Base-by-base conservation (phyloP, 176 grass and related monocot species). In the Stipa capillata region DNA sequence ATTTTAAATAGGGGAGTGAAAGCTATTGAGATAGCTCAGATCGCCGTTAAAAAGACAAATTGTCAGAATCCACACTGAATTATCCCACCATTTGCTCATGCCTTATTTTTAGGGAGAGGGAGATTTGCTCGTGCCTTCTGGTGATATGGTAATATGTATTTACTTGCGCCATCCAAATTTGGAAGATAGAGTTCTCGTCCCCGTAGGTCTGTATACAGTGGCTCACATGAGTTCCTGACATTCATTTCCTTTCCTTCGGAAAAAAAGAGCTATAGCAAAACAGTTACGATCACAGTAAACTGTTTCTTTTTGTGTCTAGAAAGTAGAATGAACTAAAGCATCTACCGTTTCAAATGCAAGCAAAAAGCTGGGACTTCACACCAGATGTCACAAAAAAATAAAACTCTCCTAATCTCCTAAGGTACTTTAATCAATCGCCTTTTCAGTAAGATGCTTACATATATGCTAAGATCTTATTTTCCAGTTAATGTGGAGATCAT, bases 381-480 rank as follows among this genome's bases (percentile, higher is more conserved):
- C 25, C 27, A 24, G 58, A 45, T 45, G 27, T 21, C 44, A n/a
- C 10, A 0, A 2, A 28, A 55, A 55, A 75, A 27, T 36, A 17
- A 53, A 24, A 4, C 31, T 36, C 48, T 70, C 18, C 12, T 37
- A 37, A 59, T 44, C 18, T 43, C 36, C 25, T 56, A 36, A 69
- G 51, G 9, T 69, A 39, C 55, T n/a, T n/a, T n/a, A n/a, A 6
- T 59, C 39, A 17, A 69, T n/a, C 31, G 32, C 29, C 23, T 39
- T 70, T 56, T 32, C 20, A 11, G 65, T n/a, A 42, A 78, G 75
- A 52, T 72, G 21, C 74, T 60, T 6, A 4, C 28, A 65, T 57
- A 81, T 29, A 66, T 75, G 25, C 31, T n/a, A 65, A 79, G 1
- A 75, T 68, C 27, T 37, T 74, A 54, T 33, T 77, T 76, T 69